phyloP scores from a whole-genome alignment of 1,139 yeast genomes.

The Yamadazyma aaseri region DNA sequence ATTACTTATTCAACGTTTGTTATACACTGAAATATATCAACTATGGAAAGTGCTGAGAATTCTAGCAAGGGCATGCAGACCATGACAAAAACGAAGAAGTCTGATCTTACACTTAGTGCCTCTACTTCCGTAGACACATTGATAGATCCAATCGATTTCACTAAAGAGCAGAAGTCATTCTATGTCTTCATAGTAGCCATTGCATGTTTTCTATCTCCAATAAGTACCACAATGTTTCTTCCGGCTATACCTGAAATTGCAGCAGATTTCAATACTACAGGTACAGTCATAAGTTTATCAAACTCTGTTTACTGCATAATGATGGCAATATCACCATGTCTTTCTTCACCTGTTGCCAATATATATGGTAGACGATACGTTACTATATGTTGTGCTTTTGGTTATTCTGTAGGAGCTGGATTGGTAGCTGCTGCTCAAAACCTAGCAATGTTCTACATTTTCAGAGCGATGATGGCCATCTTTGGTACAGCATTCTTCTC shows the following conservation, averaged over 20 bases:
- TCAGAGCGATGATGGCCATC: conserved; percentile 43
- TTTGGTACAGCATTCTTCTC: conserved; percentile 52
- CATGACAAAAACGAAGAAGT: too few relatives aligned
- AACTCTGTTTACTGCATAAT: conserved; percentile 46
- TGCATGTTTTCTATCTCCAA: conserved; percentile 36
- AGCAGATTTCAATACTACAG: conserved; percentile 38
- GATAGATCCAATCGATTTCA: too few relatives aligned
- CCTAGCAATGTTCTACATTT: conserved; percentile 48
- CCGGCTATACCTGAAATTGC: conserved; percentile 52
- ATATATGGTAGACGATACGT: conserved; percentile 45
- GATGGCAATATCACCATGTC: conserved; percentile 49
- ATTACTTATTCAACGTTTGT: too few relatives aligned
- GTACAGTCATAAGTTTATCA: conserved; percentile 42
- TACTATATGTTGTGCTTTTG: conserved; percentile 32
- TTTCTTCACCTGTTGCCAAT: conserved; percentile 44
- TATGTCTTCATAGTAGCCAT: conserved; percentile 20
- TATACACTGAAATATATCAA: too few relatives aligned
- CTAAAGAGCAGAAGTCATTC: too few relatives aligned
- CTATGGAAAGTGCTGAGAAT: too few relatives aligned
- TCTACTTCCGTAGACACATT: too few relatives aligned
- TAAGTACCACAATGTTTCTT: conserved; percentile 39
- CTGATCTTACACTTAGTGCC: too few relatives aligned
- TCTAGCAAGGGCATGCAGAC: too few relatives aligned
- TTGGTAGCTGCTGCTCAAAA: conserved; percentile 44
- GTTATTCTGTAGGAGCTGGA: conserved; percentile 31